Evolutionary conservation across 1,139 yeast genomes (phyloP).

Genomic region (Debaryomyces fabryi): DNA sequence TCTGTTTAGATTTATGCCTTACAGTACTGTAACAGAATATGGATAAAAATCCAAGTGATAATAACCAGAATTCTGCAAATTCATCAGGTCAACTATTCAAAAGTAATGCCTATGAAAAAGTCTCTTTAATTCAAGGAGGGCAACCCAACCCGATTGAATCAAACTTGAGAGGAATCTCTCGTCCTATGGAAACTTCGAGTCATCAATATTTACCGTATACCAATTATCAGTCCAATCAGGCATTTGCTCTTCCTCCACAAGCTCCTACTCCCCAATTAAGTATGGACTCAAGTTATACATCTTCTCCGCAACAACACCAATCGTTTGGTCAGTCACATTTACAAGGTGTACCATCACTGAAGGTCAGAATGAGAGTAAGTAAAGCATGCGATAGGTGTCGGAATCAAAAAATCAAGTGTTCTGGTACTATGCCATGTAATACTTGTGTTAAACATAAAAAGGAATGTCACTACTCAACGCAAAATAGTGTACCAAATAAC

Average conservation of each 20-base stretch:
- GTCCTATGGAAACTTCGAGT: conserved; percentile 1
- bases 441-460: conserved; percentile 49
- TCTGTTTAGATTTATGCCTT: neutral
- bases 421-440: conserved; percentile 58
- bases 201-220: conserved; percentile 4
- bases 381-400: conserved; percentile 67
- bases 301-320: conserved; percentile 1
- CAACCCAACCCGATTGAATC: conserved; percentile 3
- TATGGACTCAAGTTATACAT: neutral
- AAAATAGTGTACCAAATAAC: neutral
- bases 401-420: conserved; percentile 62
- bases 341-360: conserved; percentile 5
- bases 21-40: neutral
- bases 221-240: neutral
- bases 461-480: conserved; percentile 37
- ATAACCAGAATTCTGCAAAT: neutral
- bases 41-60: conserved; percentile 2
- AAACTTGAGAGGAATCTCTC: neutral
- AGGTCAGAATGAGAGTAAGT: conserved; percentile 47
- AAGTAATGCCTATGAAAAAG: neutral
- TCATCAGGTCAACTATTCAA: neutral
- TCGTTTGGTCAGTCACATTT: neutral
- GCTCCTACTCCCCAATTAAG: neutral
- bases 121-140: neutral
- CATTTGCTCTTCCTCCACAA: neutral